Conservation (phyloP, 306 rosid species). For the Castanea mollissima region DNA sequence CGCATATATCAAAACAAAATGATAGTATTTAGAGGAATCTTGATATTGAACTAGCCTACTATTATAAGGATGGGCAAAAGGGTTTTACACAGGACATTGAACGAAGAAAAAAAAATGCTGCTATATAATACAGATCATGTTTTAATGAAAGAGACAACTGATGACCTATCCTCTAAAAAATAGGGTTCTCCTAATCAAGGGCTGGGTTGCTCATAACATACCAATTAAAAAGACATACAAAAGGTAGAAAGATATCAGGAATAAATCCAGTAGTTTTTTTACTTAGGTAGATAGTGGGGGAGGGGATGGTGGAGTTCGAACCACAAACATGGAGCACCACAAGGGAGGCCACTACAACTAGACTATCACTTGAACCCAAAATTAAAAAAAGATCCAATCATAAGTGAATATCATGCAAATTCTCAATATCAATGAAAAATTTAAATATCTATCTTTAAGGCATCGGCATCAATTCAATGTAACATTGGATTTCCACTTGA, state of each 20-base stretch:
- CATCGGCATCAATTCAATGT: not conserved
- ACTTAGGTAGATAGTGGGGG: not conserved
- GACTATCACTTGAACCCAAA: no score
- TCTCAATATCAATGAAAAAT: not conserved
- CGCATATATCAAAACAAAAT: no score
- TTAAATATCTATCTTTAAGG: not conserved
- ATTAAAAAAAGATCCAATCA: no score
- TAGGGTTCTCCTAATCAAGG: not conserved
- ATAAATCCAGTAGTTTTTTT: not conserved
- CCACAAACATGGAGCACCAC: no score
- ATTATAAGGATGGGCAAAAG: not conserved
- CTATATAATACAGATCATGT: not conserved
- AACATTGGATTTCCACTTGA: constrained; percentile 6
- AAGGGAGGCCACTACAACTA: no score
- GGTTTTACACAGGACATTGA: not conserved
- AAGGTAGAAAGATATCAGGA: not conserved
- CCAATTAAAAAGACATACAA: not conserved
- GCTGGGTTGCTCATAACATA: not conserved
- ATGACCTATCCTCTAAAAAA: not conserved
- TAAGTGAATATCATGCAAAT: not conserved
- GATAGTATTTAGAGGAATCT: not conserved
- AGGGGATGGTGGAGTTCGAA: no score
- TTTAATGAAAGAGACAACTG: not conserved
- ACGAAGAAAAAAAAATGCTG: not conserved
- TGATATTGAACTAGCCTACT: not conserved